Conservation (phyloP, 495 filamentous ascomycete species). For the Gamarada debralockiae region DNA sequence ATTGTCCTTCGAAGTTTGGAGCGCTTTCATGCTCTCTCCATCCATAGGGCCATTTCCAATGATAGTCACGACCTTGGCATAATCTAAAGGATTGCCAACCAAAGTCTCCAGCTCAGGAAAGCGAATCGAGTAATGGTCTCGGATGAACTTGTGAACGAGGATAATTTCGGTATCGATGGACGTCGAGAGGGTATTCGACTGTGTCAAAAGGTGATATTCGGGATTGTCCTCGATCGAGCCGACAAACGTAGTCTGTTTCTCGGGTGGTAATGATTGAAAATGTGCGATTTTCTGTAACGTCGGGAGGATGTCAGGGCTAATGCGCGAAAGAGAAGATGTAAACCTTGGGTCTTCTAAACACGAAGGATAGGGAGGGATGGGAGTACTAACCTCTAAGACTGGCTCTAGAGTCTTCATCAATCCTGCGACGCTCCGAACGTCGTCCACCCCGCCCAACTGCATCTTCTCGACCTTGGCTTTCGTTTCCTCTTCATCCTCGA, state of each 20-base stretch:
- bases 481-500: slow-evolving; percentile 62
- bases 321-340: slow-evolving; percentile 33
- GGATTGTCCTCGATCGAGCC: slow-evolving; percentile 83
- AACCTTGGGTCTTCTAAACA: slow-evolving; percentile 33
- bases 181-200: slow-evolving; percentile 81
- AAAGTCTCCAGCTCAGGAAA: slow-evolving; percentile 97
- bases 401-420: slow-evolving; percentile 76
- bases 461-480: slow-evolving; percentile 76
- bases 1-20: slow-evolving; percentile 71
- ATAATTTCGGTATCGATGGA: slow-evolving; percentile 89
- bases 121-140: slow-evolving; percentile 90
- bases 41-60: slow-evolving; percentile 91
- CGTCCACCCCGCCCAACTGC: slow-evolving; percentile 65
- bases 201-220: slow-evolving; percentile 77
- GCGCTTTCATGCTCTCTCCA: slow-evolving; percentile 69
- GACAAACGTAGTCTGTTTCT: slow-evolving; percentile 54
- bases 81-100: slow-evolving; percentile 87
- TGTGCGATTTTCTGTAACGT: slow-evolving; percentile 67
- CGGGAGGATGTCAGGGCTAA: slow-evolving; percentile 53
- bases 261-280: slow-evolving; percentile 65
- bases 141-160: slow-evolving; percentile 89
- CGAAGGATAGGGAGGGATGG: slow-evolving; percentile 23
- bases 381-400: slow-evolving; percentile 68
- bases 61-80: slow-evolving; percentile 92
- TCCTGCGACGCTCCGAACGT: slow-evolving; percentile 69